A percentile compares a stretch with the other conserved stretches of the same genome.
These are phyloP conservation scores for Torulaspora delbrueckii DNA, from an alignment of 805 yeast genomes.

Conservation along the genomic window DNA sequence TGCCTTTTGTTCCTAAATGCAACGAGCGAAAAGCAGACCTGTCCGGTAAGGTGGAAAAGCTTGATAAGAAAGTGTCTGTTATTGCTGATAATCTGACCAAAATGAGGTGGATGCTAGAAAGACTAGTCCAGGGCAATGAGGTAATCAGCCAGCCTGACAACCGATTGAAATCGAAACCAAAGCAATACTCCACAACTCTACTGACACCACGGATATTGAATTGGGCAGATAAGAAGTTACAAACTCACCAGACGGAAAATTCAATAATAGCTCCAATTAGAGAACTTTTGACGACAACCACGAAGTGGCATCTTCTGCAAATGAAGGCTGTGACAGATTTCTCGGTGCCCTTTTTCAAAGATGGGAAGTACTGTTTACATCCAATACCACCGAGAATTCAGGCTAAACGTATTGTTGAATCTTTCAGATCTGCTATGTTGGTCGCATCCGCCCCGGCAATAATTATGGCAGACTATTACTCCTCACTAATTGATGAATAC, in stretches of 20 bases:
- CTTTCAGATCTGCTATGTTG: conserved; percentile 16
- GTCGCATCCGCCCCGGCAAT: conserved; percentile 21
- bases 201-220: conserved; percentile 24
- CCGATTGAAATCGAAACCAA: conserved; percentile 11
- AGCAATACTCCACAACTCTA: conserved; percentile 20
- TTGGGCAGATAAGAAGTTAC: conserved; percentile 20
- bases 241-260: conserved; percentile 8
- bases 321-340: conserved; percentile 24
- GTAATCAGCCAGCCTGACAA: conserved; percentile 3
- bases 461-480: conserved; percentile 18
- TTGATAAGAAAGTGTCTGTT: conserved; percentile 24
- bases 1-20: not conserved
- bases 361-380: conserved; percentile 14
- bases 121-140: conserved; percentile 11
- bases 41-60: conserved; percentile 16
- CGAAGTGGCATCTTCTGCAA: conserved; percentile 28
- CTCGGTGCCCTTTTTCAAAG: conserved; percentile 19
- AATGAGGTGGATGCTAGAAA: conserved; percentile 22
- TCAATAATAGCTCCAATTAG: conserved; percentile 21
- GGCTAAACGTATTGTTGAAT: conserved; percentile 23
- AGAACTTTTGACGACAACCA: conserved; percentile 16
- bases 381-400: conserved; percentile 27
- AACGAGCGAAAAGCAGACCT: not conserved
- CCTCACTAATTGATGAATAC: conserved; percentile 18
- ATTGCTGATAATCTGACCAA: conserved; percentile 22